These are phyloP conservation scores for Evansstolkia leycettana DNA, from an alignment of 495 filamentous ascomycete genomes.

Conservation along the genomic window DNA sequence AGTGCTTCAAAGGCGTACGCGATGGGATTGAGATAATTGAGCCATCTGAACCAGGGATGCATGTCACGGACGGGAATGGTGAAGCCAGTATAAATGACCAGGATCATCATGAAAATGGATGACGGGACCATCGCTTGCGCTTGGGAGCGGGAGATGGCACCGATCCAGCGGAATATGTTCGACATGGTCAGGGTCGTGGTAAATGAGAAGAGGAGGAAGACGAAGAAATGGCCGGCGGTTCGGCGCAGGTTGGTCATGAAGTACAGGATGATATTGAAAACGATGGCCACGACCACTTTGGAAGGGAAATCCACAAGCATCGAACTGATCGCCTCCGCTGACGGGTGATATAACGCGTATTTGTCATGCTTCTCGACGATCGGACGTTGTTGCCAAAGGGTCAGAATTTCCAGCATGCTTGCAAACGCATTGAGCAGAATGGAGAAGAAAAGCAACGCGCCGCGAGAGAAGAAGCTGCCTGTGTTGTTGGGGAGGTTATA, in stretches of 20 bases:
- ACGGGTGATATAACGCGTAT: constrained; percentile 89
- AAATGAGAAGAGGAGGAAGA: constrained; percentile 64
- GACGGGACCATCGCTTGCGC: constrained; percentile 77
- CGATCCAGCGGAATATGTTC: constrained; percentile 74
- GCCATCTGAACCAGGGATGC: constrained; percentile 76
- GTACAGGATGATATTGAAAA: constrained; percentile 66
- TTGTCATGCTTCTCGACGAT: constrained; percentile 87
- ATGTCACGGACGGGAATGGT: constrained; percentile 62
- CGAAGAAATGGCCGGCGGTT: constrained; percentile 70
- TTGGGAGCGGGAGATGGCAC: constrained; percentile 63
- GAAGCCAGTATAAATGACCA: constrained; percentile 87
- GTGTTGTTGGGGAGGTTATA: constrained; percentile 55
- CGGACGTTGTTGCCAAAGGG: constrained; percentile 71
- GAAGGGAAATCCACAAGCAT: constrained; percentile 72
- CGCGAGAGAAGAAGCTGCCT: constrained; percentile 61
- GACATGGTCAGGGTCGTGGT: constrained; percentile 58
- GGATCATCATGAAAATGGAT: constrained; percentile 65
- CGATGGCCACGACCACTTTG: constrained; percentile 38
- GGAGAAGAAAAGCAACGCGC: constrained; percentile 80
- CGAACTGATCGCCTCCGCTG: constrained; percentile 72
- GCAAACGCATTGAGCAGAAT: constrained; percentile 77
- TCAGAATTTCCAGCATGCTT: constrained; percentile 64
- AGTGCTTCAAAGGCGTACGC: constrained; percentile 78
- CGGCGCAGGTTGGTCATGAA: constrained; percentile 76
- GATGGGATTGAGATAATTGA: constrained; percentile 78